Percentiles rank a stretch among this genome's conserved stretches.
Evolutionary conservation across 768 basidiomycete genomes (phyloP).

Genomic region (Amanita pseudoporphyria): DNA sequence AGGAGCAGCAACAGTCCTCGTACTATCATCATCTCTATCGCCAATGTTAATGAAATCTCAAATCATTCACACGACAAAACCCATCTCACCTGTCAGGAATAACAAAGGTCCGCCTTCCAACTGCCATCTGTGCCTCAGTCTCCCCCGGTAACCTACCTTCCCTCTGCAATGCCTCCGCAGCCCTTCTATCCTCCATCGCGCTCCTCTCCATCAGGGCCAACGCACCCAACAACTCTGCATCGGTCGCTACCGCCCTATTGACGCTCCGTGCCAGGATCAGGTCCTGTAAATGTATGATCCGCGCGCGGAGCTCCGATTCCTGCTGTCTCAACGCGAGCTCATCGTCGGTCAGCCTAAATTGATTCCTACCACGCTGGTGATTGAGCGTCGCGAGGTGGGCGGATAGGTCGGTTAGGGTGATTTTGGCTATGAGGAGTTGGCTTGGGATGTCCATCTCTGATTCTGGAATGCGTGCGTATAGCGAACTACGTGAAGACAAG

Average conservation of each 20-base stretch:
- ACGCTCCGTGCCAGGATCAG: slow-evolving; percentile 1
- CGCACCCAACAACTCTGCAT: neutral
- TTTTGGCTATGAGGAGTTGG: neutral
- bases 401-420: slow-evolving; percentile 1
- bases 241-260: neutral
- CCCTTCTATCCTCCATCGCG: slow-evolving; percentile 1
- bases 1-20: neutral
- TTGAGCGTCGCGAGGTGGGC: neutral
- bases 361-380: neutral
- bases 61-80: neutral
- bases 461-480: neutral
- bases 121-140: neutral
- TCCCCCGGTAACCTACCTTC: neutral
- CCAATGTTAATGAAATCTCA: neutral
- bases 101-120: neutral
- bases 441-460: neutral
- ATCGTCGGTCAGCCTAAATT: neutral
- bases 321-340: neutral
- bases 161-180: neutral
- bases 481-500: neutral
- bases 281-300: neutral
- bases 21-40: neutral
- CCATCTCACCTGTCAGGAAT: neutral
- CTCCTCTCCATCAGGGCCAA: neutral
- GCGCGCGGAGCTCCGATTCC: neutral